phyloP scores from a whole-genome alignment of 192 early-diverging fungal genomes.

The Coemansia sp. region DNA sequence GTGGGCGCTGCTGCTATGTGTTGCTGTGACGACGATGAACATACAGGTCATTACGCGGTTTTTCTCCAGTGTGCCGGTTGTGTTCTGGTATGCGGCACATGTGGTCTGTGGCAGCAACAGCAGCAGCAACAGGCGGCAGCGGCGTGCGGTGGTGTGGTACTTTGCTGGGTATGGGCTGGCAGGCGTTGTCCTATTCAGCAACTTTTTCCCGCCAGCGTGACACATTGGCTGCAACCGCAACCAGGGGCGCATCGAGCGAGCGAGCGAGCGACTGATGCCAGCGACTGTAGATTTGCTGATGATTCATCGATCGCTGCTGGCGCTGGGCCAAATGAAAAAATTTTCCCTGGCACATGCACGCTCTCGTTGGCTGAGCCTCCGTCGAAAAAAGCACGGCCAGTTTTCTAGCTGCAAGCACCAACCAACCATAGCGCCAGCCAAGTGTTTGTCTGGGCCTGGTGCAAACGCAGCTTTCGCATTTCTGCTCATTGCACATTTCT shows the following conservation, averaged over 20 bases:
- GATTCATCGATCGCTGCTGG: not conserved
- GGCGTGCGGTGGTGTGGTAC: conserved; percentile 52
- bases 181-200: conserved; percentile 80
- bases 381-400: not conserved
- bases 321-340: not conserved
- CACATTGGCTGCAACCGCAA: not conserved
- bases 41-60: conserved; percentile 89
- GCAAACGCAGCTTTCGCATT: not conserved
- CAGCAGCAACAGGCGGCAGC: not conserved
- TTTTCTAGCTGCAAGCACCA: too few species aligned
- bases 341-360: not conserved
- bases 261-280: not conserved
- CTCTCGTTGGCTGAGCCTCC: not conserved
- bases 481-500: not conserved
- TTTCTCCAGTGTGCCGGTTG: conserved; percentile 72
- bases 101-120: conserved; percentile 18
- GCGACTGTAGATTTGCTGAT: not conserved
- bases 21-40: conserved; percentile 74
- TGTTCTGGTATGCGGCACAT: conserved; percentile 81
- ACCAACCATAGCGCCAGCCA: not conserved
- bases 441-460: not conserved
- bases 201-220: conserved; percentile 66
- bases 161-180: conserved; percentile 74
- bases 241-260: too few species aligned
- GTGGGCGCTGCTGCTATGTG: conserved; percentile 62